A percentile compares a stretch with the other conserved stretches of the same genome.
Conservation (phyloP, 2,329 filamentous ascomycete genomes). For the Aaosphaeria arxii region DNA sequence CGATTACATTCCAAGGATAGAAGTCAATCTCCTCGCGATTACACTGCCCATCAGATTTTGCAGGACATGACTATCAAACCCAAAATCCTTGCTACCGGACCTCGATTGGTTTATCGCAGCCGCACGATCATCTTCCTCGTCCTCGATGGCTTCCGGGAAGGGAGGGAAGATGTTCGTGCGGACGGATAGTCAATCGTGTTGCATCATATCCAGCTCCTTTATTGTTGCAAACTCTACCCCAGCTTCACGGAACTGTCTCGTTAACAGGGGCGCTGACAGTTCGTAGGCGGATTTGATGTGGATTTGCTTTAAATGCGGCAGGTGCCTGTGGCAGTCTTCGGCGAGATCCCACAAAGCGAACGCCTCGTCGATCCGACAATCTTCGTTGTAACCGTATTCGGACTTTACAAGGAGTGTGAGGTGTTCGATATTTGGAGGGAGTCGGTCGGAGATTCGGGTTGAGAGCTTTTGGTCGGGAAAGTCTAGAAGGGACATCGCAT, state of each 20-base stretch:
- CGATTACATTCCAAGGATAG: too few species aligned
- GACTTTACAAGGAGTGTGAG: conserved; percentile 6
- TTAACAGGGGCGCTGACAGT: background rate
- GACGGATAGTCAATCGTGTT: background rate
- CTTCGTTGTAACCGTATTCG: background rate
- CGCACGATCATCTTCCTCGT: too few species aligned
- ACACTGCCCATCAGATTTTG: too few species aligned
- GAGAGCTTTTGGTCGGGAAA: background rate
- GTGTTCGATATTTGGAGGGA: conserved; percentile 8
- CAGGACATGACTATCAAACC: too few species aligned
- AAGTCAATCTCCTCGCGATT: too few species aligned
- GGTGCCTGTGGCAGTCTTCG: conserved; percentile 2
- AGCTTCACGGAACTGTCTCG: background rate
- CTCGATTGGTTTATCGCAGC: too few species aligned
- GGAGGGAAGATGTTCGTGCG: background rate
- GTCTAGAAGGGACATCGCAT: background rate
- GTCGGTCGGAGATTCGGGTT: conserved; percentile 4
- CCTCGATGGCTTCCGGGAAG: too few species aligned
- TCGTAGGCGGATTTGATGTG: background rate
- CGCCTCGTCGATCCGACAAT: conserved; percentile 1
- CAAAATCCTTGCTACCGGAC: too few species aligned
- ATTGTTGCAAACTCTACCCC: background rate
- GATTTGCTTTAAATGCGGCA: conserved; percentile 5
- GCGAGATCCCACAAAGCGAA: conserved; percentile 4
- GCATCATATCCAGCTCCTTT: background rate